These are phyloP conservation scores for Cocos nucifera DNA, from an alignment of 176 grass and related monocot species.

Conservation along the genomic window DNA sequence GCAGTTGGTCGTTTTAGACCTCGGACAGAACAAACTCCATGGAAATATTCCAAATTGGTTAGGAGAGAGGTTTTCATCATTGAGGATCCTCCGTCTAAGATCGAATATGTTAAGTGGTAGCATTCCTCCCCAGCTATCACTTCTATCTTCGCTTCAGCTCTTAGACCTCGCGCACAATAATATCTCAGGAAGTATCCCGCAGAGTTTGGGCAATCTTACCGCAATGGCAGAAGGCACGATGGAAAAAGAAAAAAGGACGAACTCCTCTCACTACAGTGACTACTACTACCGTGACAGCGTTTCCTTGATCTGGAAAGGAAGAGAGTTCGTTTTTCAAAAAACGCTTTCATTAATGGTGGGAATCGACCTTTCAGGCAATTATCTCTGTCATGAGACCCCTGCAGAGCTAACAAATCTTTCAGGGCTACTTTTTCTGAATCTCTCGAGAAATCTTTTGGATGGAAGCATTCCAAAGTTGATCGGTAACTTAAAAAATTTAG, in stretches of 20 bases:
- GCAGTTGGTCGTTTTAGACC: background rate
- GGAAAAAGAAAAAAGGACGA: no score
- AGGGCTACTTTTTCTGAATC: slow-evolving; percentile 52
- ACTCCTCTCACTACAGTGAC: no score
- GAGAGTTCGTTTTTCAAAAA: slow-evolving; percentile 19
- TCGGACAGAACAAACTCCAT: background rate
- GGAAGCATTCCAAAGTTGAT: slow-evolving; percentile 30
- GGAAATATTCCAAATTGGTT: background rate
- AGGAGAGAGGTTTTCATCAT: background rate
- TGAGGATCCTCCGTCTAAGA: no score
- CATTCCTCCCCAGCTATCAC: no score
- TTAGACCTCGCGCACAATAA: slow-evolving; percentile 45
- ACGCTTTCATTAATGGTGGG: slow-evolving; percentile 37
- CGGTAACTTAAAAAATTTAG: slow-evolving; percentile 23
- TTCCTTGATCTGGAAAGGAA: slow-evolving; percentile 40
- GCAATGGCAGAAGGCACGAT: slow-evolving; percentile 23
- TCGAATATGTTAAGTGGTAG: no score
- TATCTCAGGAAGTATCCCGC: slow-evolving; percentile 40
- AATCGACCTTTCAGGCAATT: slow-evolving; percentile 52
- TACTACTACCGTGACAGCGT: no score
- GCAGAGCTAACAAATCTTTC: slow-evolving; percentile 29
- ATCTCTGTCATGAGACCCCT: slow-evolving; percentile 31
- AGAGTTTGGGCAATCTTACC: slow-evolving; percentile 29
- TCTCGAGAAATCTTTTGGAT: slow-evolving; percentile 46
- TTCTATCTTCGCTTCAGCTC: slow-evolving; percentile 36